These are phyloP conservation scores for Cyberlindnera maritima DNA, from an alignment of 805 yeast genomes.

Conservation along the genomic window DNA sequence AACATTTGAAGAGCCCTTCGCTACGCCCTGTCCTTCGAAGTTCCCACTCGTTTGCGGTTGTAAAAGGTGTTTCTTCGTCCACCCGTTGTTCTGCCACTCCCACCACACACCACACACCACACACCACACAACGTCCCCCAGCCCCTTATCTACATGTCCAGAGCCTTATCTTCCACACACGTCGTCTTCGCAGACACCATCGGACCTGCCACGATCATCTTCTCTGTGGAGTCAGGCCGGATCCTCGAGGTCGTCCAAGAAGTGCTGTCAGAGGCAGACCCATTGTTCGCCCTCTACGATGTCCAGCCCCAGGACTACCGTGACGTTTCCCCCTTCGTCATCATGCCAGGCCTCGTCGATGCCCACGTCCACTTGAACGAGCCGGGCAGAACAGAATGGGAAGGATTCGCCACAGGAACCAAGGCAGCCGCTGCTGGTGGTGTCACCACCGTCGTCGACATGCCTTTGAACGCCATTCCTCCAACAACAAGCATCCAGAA, in stretches of 20 bases:
- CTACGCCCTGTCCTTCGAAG: too few relatives aligned
- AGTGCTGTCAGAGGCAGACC: conserved; percentile 39
- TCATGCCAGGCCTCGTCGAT: conserved; percentile 91
- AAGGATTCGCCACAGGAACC: conserved; percentile 96
- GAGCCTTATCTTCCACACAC: conserved; percentile 58
- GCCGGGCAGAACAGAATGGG: conserved; percentile 99
- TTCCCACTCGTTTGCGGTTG: too few relatives aligned
- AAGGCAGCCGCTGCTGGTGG: conserved; percentile 95
- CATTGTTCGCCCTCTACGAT: conserved; percentile 39
- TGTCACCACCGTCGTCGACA: conserved; percentile 91
- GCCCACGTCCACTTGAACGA: conserved; percentile 94
- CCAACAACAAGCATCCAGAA: conserved; percentile 87
- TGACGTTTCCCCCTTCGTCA: conserved; percentile 57
- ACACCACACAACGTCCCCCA: too few relatives aligned
- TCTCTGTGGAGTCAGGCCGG: conserved; percentile 53
- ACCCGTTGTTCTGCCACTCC: neutral
- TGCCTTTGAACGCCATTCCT: conserved; percentile 95
- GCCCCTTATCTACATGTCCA: conserved; percentile 18
- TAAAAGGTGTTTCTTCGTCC: neutral
- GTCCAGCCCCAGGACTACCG: conserved; percentile 42
- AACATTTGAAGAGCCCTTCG: too few relatives aligned
- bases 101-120: too few relatives aligned
- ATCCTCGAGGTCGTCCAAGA: conserved; percentile 50
- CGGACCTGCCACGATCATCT: conserved; percentile 63
- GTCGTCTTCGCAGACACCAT: conserved; percentile 50